These are phyloP conservation scores for Talaromyces sp. DNA, from an alignment of 2,329 filamentous ascomycete genomes.

Conservation along the genomic window DNA sequence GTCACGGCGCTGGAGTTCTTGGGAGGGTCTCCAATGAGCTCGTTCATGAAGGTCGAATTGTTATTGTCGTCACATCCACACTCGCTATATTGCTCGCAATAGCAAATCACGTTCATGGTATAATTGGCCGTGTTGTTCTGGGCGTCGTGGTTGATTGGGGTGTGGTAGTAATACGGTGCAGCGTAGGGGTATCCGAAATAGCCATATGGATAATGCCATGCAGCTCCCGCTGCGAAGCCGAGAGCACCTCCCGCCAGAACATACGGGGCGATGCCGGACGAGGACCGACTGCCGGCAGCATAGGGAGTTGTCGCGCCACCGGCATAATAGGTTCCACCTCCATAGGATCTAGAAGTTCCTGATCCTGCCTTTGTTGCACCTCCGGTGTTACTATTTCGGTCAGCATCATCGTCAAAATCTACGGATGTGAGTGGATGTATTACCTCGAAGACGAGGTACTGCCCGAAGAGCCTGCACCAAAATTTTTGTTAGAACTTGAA, in stretches of 20 bases:
- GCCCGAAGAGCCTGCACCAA: not conserved
- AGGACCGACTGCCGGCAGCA: constrained; percentile 42
- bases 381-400: constrained; percentile 8
- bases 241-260: constrained; percentile 47
- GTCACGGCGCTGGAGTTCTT: constrained; percentile 38
- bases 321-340: constrained; percentile 52
- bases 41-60: constrained; percentile 42
- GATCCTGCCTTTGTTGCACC: constrained; percentile 11
- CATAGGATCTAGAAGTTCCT: constrained; percentile 23
- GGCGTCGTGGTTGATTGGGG: constrained; percentile 30
- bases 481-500: constrained; percentile 11
- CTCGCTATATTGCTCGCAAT: constrained; percentile 52
- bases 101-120: constrained; percentile 53
- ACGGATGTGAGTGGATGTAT: not conserved
- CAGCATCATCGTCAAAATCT: not conserved
- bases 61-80: constrained; percentile 58
- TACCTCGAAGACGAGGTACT: constrained; percentile 14
- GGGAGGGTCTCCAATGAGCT: constrained; percentile 39
- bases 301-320: constrained; percentile 55
- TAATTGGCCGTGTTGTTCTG: constrained; percentile 44
- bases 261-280: constrained; percentile 49
- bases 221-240: constrained; percentile 47
- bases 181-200: constrained; percentile 57
- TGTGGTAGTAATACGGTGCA: constrained; percentile 47
- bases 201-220: constrained; percentile 52